These are phyloP conservation scores for Reutealis trisperma DNA, from an alignment of 345 rosid species.

Conservation along the genomic window DNA sequence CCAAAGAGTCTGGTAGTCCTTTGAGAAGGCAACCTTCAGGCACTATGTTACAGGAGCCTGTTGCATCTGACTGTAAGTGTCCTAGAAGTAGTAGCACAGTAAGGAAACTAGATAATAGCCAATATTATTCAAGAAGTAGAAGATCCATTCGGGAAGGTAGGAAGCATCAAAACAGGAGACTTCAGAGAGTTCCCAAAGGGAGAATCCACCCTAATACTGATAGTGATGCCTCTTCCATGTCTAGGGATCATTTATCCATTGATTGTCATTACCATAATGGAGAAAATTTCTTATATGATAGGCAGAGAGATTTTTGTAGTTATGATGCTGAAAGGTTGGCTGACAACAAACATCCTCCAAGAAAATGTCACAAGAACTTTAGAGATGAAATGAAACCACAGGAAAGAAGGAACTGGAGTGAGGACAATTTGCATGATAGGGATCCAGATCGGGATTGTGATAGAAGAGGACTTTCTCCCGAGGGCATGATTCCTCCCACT, in stretches of 20 bases:
- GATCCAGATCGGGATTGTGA: slow-evolving; percentile 27
- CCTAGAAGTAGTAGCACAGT: slow-evolving; percentile 22
- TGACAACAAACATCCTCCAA: slow-evolving; percentile 16
- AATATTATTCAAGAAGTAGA: slow-evolving; percentile 23
- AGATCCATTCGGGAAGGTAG: slow-evolving; percentile 23
- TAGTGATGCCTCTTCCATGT: slow-evolving; percentile 20
- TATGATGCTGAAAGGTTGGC: slow-evolving; percentile 31
- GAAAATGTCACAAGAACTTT: slow-evolving; percentile 27
- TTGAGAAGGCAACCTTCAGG: slow-evolving; percentile 30
- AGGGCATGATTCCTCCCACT: slow-evolving; percentile 29
- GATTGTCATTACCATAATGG: slow-evolving; percentile 24
- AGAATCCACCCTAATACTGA: slow-evolving; percentile 20
- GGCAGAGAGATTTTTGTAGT: slow-evolving; percentile 25
- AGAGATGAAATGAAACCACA: slow-evolving; percentile 32
- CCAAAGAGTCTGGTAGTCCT: slow-evolving; percentile 26
- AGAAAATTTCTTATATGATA: slow-evolving; percentile 28
- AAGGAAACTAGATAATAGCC: slow-evolving; percentile 23
- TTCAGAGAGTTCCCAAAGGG: slow-evolving; percentile 20
- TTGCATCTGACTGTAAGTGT: slow-evolving; percentile 27
- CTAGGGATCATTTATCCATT: slow-evolving; percentile 33
- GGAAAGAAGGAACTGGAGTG: slow-evolving; percentile 29
- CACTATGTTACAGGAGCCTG: slow-evolving; percentile 29
- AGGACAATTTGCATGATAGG: slow-evolving; percentile 33
- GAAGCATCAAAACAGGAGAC: slow-evolving; percentile 31
- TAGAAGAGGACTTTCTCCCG: slow-evolving; percentile 20